phyloP scores from a whole-genome alignment of 2,329 filamentous ascomycete species.

The Tolypocladium amazonense region DNA sequence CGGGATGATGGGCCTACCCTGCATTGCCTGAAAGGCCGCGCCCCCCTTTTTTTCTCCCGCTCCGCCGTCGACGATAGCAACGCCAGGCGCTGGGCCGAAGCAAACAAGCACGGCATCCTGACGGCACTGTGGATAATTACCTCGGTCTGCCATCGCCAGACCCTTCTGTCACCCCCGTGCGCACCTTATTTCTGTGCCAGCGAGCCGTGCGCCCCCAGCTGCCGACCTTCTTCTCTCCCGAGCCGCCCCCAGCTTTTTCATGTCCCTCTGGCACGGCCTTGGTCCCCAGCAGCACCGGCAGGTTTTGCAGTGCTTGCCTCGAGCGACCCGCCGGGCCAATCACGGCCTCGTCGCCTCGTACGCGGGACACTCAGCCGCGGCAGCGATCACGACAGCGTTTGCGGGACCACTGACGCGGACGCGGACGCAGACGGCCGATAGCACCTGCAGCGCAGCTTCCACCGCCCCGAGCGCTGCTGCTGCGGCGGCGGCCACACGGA shows the following conservation, averaged over 20 bases:
- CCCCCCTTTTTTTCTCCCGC: not conserved
- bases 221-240: not conserved
- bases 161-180: not conserved
- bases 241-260: not conserved
- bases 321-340: slow-evolving; percentile 5
- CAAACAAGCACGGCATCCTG: not conserved
- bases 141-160: not conserved
- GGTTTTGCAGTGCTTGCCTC: slow-evolving; percentile 4
- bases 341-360: slow-evolving; percentile 1
- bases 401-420: not conserved
- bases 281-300: slow-evolving; percentile 2
- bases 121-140: not conserved
- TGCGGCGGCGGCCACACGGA: not conserved
- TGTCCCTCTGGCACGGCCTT: slow-evolving; percentile 1
- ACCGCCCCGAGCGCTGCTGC: not conserved
- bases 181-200: not conserved
- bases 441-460: not conserved
- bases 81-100: not conserved
- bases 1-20: not conserved
- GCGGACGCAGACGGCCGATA: not conserved
- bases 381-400: not conserved
- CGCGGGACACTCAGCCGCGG: not conserved
- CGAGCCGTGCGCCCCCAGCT: not conserved
- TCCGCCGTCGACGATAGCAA: not conserved
- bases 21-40: not conserved